phyloP scores from a whole-genome alignment of 495 filamentous ascomycete species.

The Lophiotrema nucula region DNA sequence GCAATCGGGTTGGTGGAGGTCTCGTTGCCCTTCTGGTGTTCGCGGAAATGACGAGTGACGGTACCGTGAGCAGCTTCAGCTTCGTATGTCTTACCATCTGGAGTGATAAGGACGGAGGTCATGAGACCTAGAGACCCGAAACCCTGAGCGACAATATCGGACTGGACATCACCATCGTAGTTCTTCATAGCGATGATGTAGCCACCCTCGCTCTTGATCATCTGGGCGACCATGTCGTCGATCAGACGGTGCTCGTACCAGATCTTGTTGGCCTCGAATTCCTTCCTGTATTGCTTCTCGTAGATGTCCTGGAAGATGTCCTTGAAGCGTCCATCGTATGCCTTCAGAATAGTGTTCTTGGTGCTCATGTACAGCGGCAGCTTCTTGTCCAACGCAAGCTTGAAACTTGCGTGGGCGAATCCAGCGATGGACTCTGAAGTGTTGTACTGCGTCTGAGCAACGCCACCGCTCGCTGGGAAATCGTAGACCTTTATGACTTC shows the following conservation, averaged over 20 bases:
- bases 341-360: conserved; percentile 99
- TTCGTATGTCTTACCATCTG: conserved; percentile 92
- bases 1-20: conserved; percentile 99
- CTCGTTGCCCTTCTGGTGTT: conserved; percentile 94
- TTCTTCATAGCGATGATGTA: conserved; percentile 99
- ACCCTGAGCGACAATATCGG: conserved; percentile 95
- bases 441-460: conserved; percentile 95
- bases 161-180: conserved; percentile 99
- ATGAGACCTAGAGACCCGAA: conserved; percentile 97
- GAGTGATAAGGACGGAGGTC: conserved; percentile 95
- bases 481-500: conserved; percentile 87
- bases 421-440: conserved; percentile 90
- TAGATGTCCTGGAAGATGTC: conserved; percentile 99
- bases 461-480: conserved; percentile 78
- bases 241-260: conserved; percentile 99
- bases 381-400: conserved; percentile 81
- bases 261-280: conserved; percentile 86
- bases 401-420: conserved; percentile 95
- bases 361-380: conserved; percentile 97
- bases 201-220: conserved; percentile 96
- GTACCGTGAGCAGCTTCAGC: conserved; percentile 98
- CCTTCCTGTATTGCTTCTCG: conserved; percentile 77
- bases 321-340: conserved; percentile 97
- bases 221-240: conserved; percentile 99
- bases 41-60: conserved; percentile 96